Conservation (phyloP, 768 basidiomycete species). For the Lentinula edodes region DNA sequence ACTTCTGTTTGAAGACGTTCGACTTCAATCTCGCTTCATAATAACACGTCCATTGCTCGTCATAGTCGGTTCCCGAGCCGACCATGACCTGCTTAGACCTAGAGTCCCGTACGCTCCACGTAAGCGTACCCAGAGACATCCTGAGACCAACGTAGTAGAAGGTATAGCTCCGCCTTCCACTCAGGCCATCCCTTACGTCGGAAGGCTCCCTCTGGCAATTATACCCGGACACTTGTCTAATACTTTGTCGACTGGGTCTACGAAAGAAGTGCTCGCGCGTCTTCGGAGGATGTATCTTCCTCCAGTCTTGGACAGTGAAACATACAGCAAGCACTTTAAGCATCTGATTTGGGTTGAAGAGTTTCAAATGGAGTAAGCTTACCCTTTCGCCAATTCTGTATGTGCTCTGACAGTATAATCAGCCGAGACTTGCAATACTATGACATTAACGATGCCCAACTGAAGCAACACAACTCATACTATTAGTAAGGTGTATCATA, state of each 20-base stretch:
- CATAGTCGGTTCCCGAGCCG: constrained; percentile 39
- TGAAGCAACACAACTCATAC: constrained; percentile 24
- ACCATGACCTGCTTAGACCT: constrained; percentile 42
- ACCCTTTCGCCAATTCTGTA: not conserved
- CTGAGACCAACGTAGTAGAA: constrained; percentile 30
- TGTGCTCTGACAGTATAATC: not conserved
- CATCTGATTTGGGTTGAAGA: constrained; percentile 54
- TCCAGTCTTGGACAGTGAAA: constrained; percentile 23
- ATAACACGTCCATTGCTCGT: constrained; percentile 41
- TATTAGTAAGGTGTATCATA: constrained; percentile 30
- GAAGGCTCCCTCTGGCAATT: constrained; percentile 27
- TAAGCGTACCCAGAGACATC: constrained; percentile 23
- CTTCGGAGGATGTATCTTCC: constrained; percentile 35
- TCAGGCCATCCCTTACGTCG: constrained; percentile 37
- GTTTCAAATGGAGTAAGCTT: constrained; percentile 32
- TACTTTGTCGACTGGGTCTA: constrained; percentile 24
- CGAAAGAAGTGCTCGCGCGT: constrained; percentile 21
- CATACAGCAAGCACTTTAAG: constrained; percentile 44
- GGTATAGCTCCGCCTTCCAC: constrained; percentile 37
- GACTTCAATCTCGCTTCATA: constrained; percentile 36
- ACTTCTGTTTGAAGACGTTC: constrained; percentile 42
- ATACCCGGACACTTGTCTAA: constrained; percentile 32
- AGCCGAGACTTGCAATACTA: constrained; percentile 36
- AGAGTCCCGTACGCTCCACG: constrained; percentile 41
- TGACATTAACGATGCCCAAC: constrained; percentile 23